phyloP scores from a whole-genome alignment of 768 basidiomycete species.

The Leccinum fibrillosum region DNA sequence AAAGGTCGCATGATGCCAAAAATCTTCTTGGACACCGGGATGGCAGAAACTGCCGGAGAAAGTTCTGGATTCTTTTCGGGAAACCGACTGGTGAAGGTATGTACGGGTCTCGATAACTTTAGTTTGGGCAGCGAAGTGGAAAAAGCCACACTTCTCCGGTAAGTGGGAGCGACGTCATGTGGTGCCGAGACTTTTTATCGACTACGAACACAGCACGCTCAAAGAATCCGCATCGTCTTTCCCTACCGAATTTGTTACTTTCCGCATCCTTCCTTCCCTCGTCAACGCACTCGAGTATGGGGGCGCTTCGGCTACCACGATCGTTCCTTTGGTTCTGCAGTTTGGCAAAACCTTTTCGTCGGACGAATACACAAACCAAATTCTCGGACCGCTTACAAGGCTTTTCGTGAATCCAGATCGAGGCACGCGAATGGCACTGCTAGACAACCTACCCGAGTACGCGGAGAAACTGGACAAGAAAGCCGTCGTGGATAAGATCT shows the following conservation, averaged over 20 bases:
- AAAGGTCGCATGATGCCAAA: conserved; percentile 75
- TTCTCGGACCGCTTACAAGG: conserved; percentile 78
- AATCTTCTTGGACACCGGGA: conserved; percentile 76
- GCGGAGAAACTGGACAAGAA: conserved; percentile 85
- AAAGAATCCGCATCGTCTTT: conserved; percentile 79
- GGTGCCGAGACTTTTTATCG: neutral
- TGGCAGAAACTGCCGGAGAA: conserved; percentile 57
- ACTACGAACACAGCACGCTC: conserved; percentile 51
- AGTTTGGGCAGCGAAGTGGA: conserved; percentile 78
- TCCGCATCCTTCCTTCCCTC: conserved; percentile 86
- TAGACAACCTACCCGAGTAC: conserved; percentile 83
- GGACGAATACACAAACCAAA: conserved; percentile 63
- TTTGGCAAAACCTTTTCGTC: conserved; percentile 70
- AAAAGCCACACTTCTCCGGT: conserved; percentile 71
- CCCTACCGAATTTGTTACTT: conserved; percentile 80
- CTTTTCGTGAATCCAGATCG: conserved; percentile 88
- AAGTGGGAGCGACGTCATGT: conserved; percentile 3
- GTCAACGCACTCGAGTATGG: conserved; percentile 75
- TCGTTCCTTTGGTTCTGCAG: conserved; percentile 81
- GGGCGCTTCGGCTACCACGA: conserved; percentile 68
- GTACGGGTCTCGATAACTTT: conserved; percentile 83
- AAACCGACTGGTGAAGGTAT: conserved; percentile 84
- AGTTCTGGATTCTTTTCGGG: conserved; percentile 73
- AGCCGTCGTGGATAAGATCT: conserved; percentile 82
- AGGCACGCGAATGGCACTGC: conserved; percentile 88